These are phyloP conservation scores for Catharanthus roseus DNA, from an alignment of 257 asterid genomes.

Conservation along the genomic window DNA sequence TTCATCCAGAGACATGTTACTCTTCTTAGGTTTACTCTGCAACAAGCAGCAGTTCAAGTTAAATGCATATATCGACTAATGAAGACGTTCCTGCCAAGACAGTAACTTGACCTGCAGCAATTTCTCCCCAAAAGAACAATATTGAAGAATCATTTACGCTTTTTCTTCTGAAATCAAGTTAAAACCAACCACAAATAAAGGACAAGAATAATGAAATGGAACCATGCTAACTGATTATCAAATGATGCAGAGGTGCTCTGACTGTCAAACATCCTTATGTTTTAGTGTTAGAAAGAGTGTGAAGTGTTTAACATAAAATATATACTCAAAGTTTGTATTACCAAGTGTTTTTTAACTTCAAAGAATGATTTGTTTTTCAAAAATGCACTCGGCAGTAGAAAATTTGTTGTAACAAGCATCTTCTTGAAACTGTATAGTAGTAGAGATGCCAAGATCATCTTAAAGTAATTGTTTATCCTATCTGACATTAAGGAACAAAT, in stretches of 20 bases:
- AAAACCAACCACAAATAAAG: neutral
- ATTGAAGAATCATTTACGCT: neutral
- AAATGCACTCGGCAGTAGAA: neutral
- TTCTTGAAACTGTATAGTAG: neutral
- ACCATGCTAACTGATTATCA: neutral
- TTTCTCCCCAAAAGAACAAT: neutral
- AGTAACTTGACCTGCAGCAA: neutral
- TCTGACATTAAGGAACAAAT: neutral
- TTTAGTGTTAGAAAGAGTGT: neutral
- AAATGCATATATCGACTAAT: neutral
- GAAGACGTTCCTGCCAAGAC: neutral
- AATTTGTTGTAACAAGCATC: neutral
- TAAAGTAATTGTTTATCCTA: neutral
- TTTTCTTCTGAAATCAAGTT: too few species aligned
- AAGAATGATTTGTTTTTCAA: neutral
- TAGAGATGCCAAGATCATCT: neutral
- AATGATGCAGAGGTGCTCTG: neutral
- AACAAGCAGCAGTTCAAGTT: conserved; percentile 14
- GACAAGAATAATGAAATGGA: neutral
- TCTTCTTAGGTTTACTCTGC: conserved; percentile 55
- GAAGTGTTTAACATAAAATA: neutral
- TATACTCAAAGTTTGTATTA: neutral
- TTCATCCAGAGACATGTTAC: conserved; percentile 69
- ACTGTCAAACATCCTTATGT: neutral
- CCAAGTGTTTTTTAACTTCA: neutral